Evolutionary conservation across 805 yeast genomes (phyloP).

Genomic region (Metschnikowia picachoensis): DNA sequence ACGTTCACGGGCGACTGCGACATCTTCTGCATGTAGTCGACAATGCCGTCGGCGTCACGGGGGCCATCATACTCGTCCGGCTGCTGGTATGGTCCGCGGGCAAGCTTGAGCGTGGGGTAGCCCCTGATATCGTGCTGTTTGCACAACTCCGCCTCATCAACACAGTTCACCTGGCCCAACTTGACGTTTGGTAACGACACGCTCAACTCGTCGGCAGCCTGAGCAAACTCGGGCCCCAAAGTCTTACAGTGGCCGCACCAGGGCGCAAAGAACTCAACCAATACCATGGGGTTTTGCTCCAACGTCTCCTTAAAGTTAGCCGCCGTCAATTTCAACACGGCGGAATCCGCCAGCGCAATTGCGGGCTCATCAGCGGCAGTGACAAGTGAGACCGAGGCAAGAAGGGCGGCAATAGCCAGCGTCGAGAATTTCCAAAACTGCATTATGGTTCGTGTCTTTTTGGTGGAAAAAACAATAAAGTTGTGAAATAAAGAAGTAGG

Average conservation of each 20-base stretch:
- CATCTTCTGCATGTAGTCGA: conserved; percentile 74
- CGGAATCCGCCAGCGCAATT: conserved; percentile 75
- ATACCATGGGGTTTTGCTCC: conserved; percentile 67
- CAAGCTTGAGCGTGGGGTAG: conserved; percentile 79
- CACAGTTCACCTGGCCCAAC: conserved; percentile 84
- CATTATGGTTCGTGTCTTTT: conserved; percentile 20
- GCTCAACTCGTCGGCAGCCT: conserved; percentile 64
- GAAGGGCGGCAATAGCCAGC: conserved; percentile 33
- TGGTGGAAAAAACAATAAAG: background rate
- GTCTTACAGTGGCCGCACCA: conserved; percentile 98
- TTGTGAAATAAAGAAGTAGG: background rate
- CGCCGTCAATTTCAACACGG: conserved; percentile 75
- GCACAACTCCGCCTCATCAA: conserved; percentile 71
- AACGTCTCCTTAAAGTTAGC: conserved; percentile 65
- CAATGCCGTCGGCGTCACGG: conserved; percentile 76
- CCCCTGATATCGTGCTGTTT: conserved; percentile 66
- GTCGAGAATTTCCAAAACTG: conserved; percentile 41
- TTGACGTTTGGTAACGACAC: conserved; percentile 53
- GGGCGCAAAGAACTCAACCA: conserved; percentile 89
- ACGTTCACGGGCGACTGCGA: conserved; percentile 63
- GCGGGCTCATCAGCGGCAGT: conserved; percentile 49
- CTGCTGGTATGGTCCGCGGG: conserved; percentile 46
- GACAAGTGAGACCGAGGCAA: conserved; percentile 32
- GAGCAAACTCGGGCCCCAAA: conserved; percentile 73
- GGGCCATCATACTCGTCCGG: conserved; percentile 76